Conservation (phyloP, 257 asterid species). For the Solanum corneliomulleri region DNA sequence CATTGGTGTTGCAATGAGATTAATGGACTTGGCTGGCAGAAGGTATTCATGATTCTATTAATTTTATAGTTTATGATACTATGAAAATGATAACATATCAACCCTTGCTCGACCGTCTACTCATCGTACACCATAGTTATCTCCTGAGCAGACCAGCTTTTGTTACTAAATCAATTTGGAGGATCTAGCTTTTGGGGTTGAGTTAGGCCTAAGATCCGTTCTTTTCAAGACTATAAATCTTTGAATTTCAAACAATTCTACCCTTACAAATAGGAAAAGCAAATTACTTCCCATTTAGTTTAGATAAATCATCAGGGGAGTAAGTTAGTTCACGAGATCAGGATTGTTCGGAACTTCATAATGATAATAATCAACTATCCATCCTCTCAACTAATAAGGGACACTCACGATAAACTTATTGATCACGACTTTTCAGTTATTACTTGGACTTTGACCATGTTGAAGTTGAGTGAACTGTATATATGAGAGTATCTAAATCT, state of each 20-base stretch:
- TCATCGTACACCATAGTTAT: not conserved
- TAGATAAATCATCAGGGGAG: not conserved
- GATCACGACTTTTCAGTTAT: not conserved
- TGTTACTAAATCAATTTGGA: not conserved
- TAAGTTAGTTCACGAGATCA: not conserved
- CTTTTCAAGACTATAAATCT: not conserved
- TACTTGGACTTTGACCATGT: not conserved
- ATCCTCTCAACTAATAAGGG: not conserved
- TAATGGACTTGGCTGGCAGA: slow-evolving; percentile 92
- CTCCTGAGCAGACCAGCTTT: not conserved
- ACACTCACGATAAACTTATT: not conserved
- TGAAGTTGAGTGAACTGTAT: not conserved
- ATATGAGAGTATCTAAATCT: not conserved
- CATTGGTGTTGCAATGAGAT: slow-evolving; percentile 91
- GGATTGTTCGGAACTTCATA: not conserved
- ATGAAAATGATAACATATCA: not conserved
- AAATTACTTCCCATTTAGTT: not conserved
- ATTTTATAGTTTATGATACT: not conserved
- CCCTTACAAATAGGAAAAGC: not conserved
- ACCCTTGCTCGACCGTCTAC: not conserved
- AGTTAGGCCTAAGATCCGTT: not conserved
- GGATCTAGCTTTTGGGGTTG: not conserved
- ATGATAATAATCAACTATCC: not conserved
- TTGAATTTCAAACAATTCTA: not conserved
- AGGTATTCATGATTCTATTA: slow-evolving; percentile 32